Conservation (phyloP, 192 early-diverging fungal genomes). For the Spizellomyces sp. region DNA sequence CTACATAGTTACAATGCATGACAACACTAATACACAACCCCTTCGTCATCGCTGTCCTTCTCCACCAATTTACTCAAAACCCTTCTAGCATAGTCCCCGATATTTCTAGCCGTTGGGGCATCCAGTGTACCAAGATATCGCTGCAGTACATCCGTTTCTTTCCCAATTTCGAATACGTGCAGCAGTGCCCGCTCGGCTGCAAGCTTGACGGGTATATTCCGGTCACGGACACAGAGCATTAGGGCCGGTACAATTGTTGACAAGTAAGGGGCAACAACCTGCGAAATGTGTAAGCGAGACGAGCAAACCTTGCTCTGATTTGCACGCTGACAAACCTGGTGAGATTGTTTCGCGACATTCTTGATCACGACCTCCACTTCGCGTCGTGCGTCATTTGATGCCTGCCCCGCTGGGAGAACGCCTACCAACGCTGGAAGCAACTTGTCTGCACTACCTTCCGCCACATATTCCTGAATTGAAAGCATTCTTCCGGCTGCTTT, state of each 20-base stretch:
- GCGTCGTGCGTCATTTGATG: conserved; percentile 26
- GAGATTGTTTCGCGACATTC: conserved; percentile 44
- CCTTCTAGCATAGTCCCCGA: conserved; percentile 52
- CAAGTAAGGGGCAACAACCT: conserved; percentile 53
- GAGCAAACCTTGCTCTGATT: too few relatives aligned
- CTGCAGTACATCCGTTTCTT: conserved; percentile 31
- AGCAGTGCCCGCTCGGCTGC: conserved; percentile 82
- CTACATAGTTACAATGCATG: too few relatives aligned
- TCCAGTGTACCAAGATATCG: conserved; percentile 44
- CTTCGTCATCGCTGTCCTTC: conserved; percentile 48
- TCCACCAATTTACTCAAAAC: conserved; percentile 55
- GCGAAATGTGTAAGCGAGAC: neutral
- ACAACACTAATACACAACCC: conserved; percentile 5
- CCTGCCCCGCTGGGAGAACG: conserved; percentile 14
- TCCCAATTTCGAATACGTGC: conserved; percentile 65
- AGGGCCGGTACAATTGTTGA: conserved; percentile 60
- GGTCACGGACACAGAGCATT: conserved; percentile 66
- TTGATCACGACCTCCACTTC: conserved; percentile 31
- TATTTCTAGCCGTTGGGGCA: conserved; percentile 39
- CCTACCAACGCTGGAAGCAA: conserved; percentile 18
- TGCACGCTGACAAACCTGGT: conserved; percentile 27
- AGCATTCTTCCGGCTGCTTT: conserved; percentile 25
- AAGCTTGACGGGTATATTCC: conserved; percentile 78
- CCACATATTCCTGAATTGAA: conserved; percentile 10
- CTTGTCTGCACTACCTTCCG: neutral